These are phyloP conservation scores for Termitomyces eurrhizus DNA, from an alignment of 768 basidiomycete species.

Conservation along the genomic window DNA sequence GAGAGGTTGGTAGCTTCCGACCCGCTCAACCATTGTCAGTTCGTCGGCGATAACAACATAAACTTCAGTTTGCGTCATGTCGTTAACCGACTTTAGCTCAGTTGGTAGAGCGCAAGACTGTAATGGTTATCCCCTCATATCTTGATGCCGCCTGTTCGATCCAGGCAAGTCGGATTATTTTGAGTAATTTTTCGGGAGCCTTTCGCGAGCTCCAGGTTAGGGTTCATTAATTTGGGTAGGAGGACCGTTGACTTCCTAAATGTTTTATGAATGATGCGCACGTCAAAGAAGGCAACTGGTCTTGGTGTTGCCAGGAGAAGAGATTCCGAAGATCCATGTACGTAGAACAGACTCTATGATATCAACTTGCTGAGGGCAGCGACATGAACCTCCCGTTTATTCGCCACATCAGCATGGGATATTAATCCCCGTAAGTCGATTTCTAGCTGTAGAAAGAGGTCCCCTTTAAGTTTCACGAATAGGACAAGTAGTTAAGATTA, in stretches of 20 bases:
- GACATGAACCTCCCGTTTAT: constrained; percentile 50
- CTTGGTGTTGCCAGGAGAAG: neutral
- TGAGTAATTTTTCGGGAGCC: neutral
- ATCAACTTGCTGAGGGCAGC: constrained; percentile 38
- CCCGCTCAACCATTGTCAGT: too few species aligned
- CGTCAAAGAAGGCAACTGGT: neutral
- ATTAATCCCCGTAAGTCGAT: constrained; percentile 51
- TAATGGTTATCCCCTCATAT: constrained; percentile 3
- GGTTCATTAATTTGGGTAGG: too few species aligned
- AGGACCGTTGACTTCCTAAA: neutral
- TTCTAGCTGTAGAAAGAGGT: constrained; percentile 39
- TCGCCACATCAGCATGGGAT: constrained; percentile 51
- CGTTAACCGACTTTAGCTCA: constrained; percentile 36
- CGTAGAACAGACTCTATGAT: constrained; percentile 17
- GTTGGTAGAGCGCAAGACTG: constrained; percentile 41
- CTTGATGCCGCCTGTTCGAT: constrained; percentile 15
- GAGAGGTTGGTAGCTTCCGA: too few species aligned
- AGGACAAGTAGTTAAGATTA: constrained; percentile 1
- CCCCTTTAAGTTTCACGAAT: neutral
- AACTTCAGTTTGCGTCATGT: too few species aligned
- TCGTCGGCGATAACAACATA: too few species aligned
- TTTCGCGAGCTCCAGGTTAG: neutral
- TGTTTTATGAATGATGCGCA: too few species aligned
- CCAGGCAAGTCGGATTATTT: constrained; percentile 6
- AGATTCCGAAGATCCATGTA: neutral